Conservation (phyloP, 202 grass and related monocot genomes). For the Eragrostis tef region DNA sequence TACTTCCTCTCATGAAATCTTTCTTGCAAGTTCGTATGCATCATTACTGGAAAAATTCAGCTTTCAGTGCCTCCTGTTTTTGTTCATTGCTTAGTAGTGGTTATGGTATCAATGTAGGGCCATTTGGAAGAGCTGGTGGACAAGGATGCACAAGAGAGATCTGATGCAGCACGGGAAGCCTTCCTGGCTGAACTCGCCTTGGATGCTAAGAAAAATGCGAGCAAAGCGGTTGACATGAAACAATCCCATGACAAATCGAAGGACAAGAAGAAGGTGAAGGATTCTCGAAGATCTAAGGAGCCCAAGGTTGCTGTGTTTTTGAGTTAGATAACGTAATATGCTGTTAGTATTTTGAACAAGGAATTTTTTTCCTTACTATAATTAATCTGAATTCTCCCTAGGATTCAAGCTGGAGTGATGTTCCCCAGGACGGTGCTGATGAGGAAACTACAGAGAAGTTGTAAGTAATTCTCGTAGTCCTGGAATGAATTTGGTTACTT, state of each 20-base stretch:
- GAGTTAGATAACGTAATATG: constrained; percentile 20
- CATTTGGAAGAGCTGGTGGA: constrained; percentile 81
- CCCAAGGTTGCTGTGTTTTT: constrained; percentile 65
- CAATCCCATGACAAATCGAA: constrained; percentile 76
- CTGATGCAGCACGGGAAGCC: constrained; percentile 94
- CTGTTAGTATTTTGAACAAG: constrained; percentile 36
- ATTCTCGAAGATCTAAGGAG: constrained; percentile 74
- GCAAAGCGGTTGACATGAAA: constrained; percentile 64
- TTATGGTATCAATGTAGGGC: constrained; percentile 51
- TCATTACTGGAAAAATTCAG: constrained; percentile 1
- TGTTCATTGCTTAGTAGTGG: constrained; percentile 42
- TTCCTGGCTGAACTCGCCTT: constrained; percentile 95
- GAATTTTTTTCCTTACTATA: constrained; percentile 49
- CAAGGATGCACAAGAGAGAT: constrained; percentile 93
- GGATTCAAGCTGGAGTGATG: constrained; percentile 56
- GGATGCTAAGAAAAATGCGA: constrained; percentile 81
- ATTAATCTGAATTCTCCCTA: constrained; percentile 51
- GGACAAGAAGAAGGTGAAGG: constrained; percentile 86
- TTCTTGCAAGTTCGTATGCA: constrained; percentile 68
- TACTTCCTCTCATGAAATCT: constrained; percentile 70
- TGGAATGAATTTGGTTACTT: constrained; percentile 35
- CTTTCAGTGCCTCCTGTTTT: constrained; percentile 35
- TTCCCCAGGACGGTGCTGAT: constrained; percentile 47
- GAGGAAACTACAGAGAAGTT: constrained; percentile 64
- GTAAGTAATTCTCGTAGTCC: constrained; percentile 62